Evolutionary conservation across 495 filamentous ascomycete genomes (phyloP).

Genomic region (Glonium stellatum): DNA sequence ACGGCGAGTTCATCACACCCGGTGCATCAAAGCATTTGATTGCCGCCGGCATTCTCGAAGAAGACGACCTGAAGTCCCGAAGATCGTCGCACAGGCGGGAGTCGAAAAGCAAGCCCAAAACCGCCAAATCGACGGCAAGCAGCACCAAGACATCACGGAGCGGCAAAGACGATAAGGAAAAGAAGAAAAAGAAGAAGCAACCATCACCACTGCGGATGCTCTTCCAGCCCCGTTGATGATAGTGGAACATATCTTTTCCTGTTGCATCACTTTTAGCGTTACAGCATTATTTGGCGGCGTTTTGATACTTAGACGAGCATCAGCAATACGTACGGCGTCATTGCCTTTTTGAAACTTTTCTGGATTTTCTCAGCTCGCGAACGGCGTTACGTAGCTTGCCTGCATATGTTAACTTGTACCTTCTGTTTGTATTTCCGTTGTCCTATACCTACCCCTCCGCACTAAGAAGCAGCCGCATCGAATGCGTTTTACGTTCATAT

Average conservation of each 20-base stretch:
- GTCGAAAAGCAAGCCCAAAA: conserved; percentile 16
- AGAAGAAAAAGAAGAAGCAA: conserved; percentile 44
- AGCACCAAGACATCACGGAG: conserved; percentile 19
- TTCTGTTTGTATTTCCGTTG: too few species aligned
- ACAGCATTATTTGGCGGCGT: neutral
- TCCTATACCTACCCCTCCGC: too few species aligned
- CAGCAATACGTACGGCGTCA: neutral
- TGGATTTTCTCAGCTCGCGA: too few species aligned
- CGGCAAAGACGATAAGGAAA: conserved; percentile 30
- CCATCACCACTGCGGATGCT: conserved; percentile 40
- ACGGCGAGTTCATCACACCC: conserved; percentile 80
- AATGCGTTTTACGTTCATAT: too few species aligned
- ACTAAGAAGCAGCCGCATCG: too few species aligned
- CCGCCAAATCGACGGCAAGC: conserved; percentile 22
- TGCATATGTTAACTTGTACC: too few species aligned
- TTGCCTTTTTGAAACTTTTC: neutral
- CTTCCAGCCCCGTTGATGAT: conserved; percentile 32
- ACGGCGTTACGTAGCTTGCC: too few species aligned
- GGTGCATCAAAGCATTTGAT: conserved; percentile 53
- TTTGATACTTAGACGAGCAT: neutral
- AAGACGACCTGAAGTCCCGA: conserved; percentile 32
- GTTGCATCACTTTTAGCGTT: conserved; percentile 17
- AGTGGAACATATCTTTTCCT: neutral
- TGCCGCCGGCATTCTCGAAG: conserved; percentile 34
- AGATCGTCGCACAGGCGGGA: conserved; percentile 13